phyloP scores from a whole-genome alignment of 2,329 filamentous ascomycete species.

The Cryphonectria carpinicola region DNA sequence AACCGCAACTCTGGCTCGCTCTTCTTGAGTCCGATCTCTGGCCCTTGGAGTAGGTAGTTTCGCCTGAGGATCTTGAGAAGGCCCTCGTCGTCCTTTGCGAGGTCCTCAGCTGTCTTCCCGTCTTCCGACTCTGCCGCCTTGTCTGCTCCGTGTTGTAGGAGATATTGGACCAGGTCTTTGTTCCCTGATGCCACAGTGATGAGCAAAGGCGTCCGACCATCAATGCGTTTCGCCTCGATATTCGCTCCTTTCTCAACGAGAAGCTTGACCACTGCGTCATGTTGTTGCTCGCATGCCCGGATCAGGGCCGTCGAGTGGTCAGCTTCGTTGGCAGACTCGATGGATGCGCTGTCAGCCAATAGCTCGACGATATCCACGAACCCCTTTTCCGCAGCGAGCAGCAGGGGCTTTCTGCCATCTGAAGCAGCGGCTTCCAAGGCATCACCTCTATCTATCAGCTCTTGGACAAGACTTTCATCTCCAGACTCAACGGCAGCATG shows the following conservation, averaged over 20 bases:
- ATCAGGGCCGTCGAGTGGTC: neutral
- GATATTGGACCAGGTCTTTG: neutral
- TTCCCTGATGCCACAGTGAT: neutral
- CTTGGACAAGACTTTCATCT: neutral
- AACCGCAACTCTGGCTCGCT: neutral
- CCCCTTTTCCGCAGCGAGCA: neutral
- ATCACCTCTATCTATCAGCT: neutral
- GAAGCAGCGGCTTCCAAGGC: neutral
- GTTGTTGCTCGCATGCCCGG: neutral
- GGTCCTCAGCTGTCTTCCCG: neutral
- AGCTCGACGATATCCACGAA: neutral
- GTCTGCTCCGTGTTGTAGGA: neutral
- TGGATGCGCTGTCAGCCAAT: neutral
- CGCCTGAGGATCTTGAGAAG: neutral
- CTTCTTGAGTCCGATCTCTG: neutral
- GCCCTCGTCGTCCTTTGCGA: neutral
- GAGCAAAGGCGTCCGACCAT: neutral
- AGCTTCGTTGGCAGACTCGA: neutral
- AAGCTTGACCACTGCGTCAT: neutral
- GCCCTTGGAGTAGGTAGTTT: neutral
- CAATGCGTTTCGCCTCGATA: neutral
- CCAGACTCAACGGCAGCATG: neutral
- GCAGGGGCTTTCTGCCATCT: neutral
- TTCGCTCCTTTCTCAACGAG: neutral
- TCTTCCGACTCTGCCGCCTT: neutral